Percentiles rank a stretch among this genome's conserved stretches.
phyloP scores from a whole-genome alignment of 352 stramenopile genomes.

The Phytophthora ohioensis region DNA sequence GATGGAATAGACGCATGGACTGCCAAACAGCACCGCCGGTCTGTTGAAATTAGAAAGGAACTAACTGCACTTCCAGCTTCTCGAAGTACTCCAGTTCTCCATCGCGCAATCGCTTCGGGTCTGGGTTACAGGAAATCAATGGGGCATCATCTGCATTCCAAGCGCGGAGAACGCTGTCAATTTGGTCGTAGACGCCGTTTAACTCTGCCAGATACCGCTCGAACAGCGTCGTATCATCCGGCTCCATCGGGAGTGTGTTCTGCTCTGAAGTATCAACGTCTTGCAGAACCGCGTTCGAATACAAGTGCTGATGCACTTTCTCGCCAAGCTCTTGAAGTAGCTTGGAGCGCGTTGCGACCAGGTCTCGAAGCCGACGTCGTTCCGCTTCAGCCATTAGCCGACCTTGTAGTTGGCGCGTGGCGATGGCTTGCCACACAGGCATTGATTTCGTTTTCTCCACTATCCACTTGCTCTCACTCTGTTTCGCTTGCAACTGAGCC shows the following conservation, averaged over 20 bases:
- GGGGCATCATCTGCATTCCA: constrained; percentile 4
- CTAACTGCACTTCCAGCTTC: not conserved
- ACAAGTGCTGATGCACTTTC: constrained; percentile 10
- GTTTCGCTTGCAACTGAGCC: constrained; percentile 1
- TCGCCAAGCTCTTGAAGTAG: constrained; percentile 22
- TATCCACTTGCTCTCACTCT: not conserved
- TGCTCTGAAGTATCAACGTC: not conserved
- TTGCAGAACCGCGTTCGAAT: not conserved
- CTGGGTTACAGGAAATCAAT: not conserved
- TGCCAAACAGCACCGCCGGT: constrained; percentile 27
- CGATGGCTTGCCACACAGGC: constrained; percentile 26
- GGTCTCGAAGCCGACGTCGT: constrained; percentile 10
- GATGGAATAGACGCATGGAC: constrained; percentile 15
- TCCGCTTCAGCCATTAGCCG: constrained; percentile 17
- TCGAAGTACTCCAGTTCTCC: constrained; percentile 11
- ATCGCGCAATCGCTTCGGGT: not conserved
- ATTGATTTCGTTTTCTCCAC: not conserved
- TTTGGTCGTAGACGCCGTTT: constrained; percentile 13
- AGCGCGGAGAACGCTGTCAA: constrained; percentile 12
- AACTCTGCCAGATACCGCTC: constrained; percentile 25
- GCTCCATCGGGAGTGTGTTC: not conserved
- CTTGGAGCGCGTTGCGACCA: constrained; percentile 9
- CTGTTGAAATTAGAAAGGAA: constrained; percentile 26
- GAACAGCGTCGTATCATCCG: constrained; percentile 22
- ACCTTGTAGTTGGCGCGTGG: constrained; percentile 22